Base-by-base conservation (phyloP, 768 basidiomycete genomes). In the Ramaria sp. region DNA sequence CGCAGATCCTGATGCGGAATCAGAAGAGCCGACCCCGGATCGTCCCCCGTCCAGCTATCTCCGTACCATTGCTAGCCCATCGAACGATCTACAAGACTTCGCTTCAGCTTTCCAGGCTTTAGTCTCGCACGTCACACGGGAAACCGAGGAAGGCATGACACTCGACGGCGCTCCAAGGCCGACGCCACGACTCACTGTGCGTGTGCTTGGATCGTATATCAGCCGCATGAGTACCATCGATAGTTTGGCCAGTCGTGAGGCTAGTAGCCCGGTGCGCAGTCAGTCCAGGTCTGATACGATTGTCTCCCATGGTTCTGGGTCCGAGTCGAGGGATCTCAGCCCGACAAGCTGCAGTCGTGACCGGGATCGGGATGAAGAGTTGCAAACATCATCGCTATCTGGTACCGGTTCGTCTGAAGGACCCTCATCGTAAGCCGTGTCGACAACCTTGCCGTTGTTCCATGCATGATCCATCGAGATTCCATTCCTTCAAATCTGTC, bases 211-310 rank as follows among this genome's bases (percentile, higher is more conserved):
- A 53, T 73, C 77, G 22, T 78, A 74, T 62, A 75, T 89, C 45
- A 74, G 78, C 52, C 83, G 88, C 39, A 88, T 90, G 87, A 82
- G 86, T 19, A 89, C 88, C 30, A 89, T 89, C 59, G 86, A 88
- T 66, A 82, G 80, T 43, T 74, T 88, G 67, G 86, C 85, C 41
- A 85, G 83, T 17, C 75, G 78, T 51, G 87, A 90, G 63, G 67
- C 59, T 37, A 59, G 59, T 72, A 50, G 68, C 24, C 49, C 49
- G 11, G 10, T 33, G 20, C 22, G 49, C 11, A 51, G 45, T 27
- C 19, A 11, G 19, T 3, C 45, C 24, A 12, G 45, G 12, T 17
- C 45, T 3, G 34, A 37, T 2, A 37, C 34, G 34, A 37, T 3
- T 37, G 9, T 13, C 9, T 37, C 13, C 34, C 13, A 37, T 37